Evolutionary conservation across 768 basidiomycete genomes (phyloP), one percentile per base, ranked within the genome.

Genomic region (Lactifluus piperatus): DNA sequence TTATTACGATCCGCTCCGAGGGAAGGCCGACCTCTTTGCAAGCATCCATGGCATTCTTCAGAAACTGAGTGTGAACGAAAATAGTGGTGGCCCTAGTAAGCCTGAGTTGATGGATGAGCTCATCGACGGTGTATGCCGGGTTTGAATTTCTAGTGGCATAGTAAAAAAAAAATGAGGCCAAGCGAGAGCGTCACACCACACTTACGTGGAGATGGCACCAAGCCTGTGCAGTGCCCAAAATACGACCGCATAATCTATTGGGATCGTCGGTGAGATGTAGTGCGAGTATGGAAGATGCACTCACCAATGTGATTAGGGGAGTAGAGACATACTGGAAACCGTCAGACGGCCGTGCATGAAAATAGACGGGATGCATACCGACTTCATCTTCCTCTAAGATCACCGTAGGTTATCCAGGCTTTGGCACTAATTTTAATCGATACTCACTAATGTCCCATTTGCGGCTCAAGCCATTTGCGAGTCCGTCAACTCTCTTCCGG

Each of bases 231-330:
- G 71, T 14, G 81, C 84, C 84, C 84, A 85, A 6, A 84, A 73
- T 39, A 71, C 75, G 32, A 75, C 68, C 8, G 77, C 74, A 60
- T 84, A 86, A 60, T 81, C 84, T 84, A 54, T 44, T 32, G 43
- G 13, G 34, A 51, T 13, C 36, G 48, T 14, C 7, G 22, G 14
- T 4, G 29, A 14, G 10, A 22, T 43, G 20, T 29, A n/a, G 37
- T 29, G 20, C 22, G 29, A 51, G 26, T 45, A 52, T 47, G 46
- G 43, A 30, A 49, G 48, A 43, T 24, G 37, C 36, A 63, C 71
- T 63, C 54, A 85, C 85, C 83, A 27, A 81, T 71, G 66, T 84
- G 76, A 63, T 87, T 87, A 13, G 82, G 80, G 62, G 83, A 81
- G 69, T 81, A 81, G 37, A 87, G 64, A 65, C 83, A 82, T 44